Base-by-base conservation (phyloP, 805 yeast genomes). In the Wickerhamomyces ciferrii region DNA sequence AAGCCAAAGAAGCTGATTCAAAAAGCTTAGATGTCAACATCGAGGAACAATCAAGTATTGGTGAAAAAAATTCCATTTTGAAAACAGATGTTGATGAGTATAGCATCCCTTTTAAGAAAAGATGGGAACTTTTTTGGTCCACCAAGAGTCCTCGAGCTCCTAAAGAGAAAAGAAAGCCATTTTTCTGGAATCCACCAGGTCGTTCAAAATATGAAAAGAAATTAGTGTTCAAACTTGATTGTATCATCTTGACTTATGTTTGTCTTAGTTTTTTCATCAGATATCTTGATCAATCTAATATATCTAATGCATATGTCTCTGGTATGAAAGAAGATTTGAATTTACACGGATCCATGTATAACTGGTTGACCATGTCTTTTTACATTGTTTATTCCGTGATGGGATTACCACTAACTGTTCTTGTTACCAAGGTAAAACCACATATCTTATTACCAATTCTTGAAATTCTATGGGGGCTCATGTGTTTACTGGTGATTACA, bases 241-340 rank as follows among this genome's bases (percentile, higher is more conserved):
- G 76, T 17, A 58, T 77, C 37, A 58, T 82, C 43, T 68, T 80
- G 6, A 67, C 72, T 42, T 78, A 78, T 51, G 70, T 83, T 0
- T 36, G 39, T 11, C 15, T 36, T 13, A 19, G 20, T 14, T 36
- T 18, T 21, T 76, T 79, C 60, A 61, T 79, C 48, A 79, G 78
- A 2, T 82, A 82, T 61, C 62, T 83, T 46, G 87, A 83, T 54
- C 75, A 72, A 44, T 68, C 78, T 27, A 83, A 83, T 60, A 58
- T 83, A 44, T 73, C 73, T 50, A 79, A 81, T 54, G 87, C 87
- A 1, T 83, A 81, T 53, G 80, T 78, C 35, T 72, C 79, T 19
- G 83, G 84, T 14, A 69, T 83, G 75, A 61, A 72, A 48, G 78
- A 73, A 53, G 78, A 69, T 32, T 65, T 82, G 38, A 68, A 69